Evolutionary conservation across 2,329 filamentous ascomycete species (phyloP), one percentile per base, ranked within the genome.

Genomic region (Fusarium devonianum): DNA sequence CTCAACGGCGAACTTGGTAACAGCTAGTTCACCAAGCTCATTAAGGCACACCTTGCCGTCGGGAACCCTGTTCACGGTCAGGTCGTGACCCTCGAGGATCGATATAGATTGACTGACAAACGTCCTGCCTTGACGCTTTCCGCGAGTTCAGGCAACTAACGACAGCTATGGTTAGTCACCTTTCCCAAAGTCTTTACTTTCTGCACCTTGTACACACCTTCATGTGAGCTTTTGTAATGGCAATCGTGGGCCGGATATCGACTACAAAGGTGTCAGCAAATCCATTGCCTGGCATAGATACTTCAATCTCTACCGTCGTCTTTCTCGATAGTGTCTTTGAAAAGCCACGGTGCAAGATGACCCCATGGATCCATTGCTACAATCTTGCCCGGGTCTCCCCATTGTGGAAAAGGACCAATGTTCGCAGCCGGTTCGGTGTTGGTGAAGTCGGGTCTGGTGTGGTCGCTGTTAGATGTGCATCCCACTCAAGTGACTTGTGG

Each of bases 321-420:
- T 39, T 87, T 85, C 37, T 89, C 80, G 64, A 94, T 92, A 34
- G 84, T 80, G 55, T 93, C 85, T 58, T 88, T 89, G 76, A 88
- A 96, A 3, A 95, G 74, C 87, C 88, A 92, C 7, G 90, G 90
- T 7, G 88, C 83, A 52, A 96, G 77, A 75, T 97, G 94, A 6
- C 94, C 93, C 71, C 88, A 90, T 0, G 93, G 93, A 69, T 97
- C 94, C 91, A 99, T 96, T 13, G 93, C 90, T 11, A 97, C 93
- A 56, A 99, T 97, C 78, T 97, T 97, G 72, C 90, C 91, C 66
- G 83, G 84, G 68, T 96, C 90, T 18, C 82, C 83, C 93, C 93
- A 99, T 73, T 94, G 85, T 7, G 90, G 86, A 64, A 96, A 96
- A 7, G 90, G 92, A 0, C 92, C 92, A 67, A 97, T 90, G 42